These are phyloP conservation scores for Henckelia pumila DNA, from an alignment of 257 asterid genomes.

Conservation along the genomic window DNA sequence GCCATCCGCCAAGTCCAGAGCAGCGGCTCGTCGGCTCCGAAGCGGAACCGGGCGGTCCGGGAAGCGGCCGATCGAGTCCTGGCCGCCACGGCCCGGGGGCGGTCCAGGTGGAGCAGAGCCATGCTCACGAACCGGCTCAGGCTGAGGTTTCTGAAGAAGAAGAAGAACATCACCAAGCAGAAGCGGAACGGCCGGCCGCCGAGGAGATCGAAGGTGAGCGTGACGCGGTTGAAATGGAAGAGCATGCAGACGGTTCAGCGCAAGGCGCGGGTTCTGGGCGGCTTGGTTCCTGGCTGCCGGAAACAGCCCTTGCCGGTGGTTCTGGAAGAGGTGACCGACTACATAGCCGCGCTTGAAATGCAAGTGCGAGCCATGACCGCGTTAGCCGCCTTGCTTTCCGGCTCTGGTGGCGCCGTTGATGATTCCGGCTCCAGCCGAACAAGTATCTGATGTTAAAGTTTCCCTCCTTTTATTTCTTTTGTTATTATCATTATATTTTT, in stretches of 20 bases:
- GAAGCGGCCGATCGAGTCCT: slow-evolving; percentile 76
- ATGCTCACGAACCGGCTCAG: slow-evolving; percentile 67
- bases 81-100: slow-evolving; percentile 79
- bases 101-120: slow-evolving; percentile 92
- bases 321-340: slow-evolving; percentile 82
- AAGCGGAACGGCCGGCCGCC: slow-evolving; percentile 51
- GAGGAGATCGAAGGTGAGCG: slow-evolving; percentile 60
- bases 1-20: slow-evolving; percentile 64
- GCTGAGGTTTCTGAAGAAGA: slow-evolving; percentile 76
- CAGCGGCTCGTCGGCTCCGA: slow-evolving; percentile 35
- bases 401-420: slow-evolving; percentile 33
- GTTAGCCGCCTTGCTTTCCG: slow-evolving; percentile 70
- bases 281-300: slow-evolving; percentile 92
- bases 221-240: slow-evolving; percentile 59
- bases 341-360: slow-evolving; percentile 94
- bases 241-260: slow-evolving; percentile 74
- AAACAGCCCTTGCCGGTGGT: slow-evolving; percentile 81
- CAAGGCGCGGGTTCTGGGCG: slow-evolving; percentile 59
- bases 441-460: slow-evolving; percentile 29
- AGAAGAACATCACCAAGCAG: slow-evolving; percentile 40
- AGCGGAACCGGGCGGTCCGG: slow-evolving; percentile 40
- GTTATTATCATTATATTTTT: too few species aligned
- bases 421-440: slow-evolving; percentile 41
- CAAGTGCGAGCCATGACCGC: slow-evolving; percentile 95
- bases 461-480: not conserved